Evolutionary conservation across 306 rosid genomes (phyloP), one percentile per base, ranked within the genome.

Genomic region (Gastrolobium bilobum): DNA sequence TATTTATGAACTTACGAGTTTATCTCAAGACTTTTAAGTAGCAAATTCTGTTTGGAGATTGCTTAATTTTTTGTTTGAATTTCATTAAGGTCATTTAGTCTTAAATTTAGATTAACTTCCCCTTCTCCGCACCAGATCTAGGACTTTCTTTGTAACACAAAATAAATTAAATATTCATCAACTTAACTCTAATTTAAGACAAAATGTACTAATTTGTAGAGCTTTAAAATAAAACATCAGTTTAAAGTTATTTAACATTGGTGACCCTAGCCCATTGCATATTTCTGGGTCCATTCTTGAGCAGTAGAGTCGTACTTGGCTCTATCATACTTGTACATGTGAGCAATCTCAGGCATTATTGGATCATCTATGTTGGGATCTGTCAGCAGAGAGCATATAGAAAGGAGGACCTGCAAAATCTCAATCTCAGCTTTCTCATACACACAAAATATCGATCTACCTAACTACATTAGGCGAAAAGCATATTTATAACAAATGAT

Each of bases 291-390:
- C 68, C 68, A 61, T 34, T 8, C 44, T 3, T 5, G 6, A 13
- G 68, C 68, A 34, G 29, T 58, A 58, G 65, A 4, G 40, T 31
- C 42, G 7, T 61, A 61, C 68, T 1, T 61, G 5, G n/a, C 44
- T 61, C 68, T 61, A 2, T 61, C 68, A 35, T 1, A 34, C 26
- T 61, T 37, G 68, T 61, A 61, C 44, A 61, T 34, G 3, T 61
- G 6, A n/a, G 46, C 30, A 61, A 13, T 37, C 68, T 61, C 46
- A 61, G 68, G 68, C 26, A 61, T 4, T 6, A 61, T 4, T 4
- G 68, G 15, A 5, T 34, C 29, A 1, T 61, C 29, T n/a, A 10
- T 6, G 44, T 35, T 61, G 3, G 68, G 68, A 13, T 8, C 35
- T 34, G 26, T 61, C 68, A 61, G 0, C 44, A 61, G 20, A 4